Base-by-base conservation (phyloP, 495 filamentous ascomycete genomes). In the Jackrogersella multiformis region DNA sequence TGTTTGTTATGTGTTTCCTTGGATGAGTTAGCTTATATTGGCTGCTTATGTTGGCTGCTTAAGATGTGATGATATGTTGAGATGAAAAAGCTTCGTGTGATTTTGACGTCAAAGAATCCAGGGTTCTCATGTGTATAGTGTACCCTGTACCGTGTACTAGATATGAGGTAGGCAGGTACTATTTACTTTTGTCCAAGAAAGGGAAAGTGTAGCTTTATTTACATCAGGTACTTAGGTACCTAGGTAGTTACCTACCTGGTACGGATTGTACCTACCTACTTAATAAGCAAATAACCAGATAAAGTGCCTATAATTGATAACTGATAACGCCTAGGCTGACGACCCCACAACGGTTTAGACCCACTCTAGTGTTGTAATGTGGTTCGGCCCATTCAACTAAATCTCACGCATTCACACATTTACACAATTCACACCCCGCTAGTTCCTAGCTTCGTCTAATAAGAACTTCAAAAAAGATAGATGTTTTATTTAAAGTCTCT, bases 181-280 rank as follows among this genome's bases (percentile, higher is more conserved):
- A 66, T 71, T 74, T 74, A 69, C 68, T 55, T 69, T 66, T 58
- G 39, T 60, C 68, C 49, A 34, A 62, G 55, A 74, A 56, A 41
- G 71, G 71, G 68, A 72, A 69, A 41, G 56, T 36, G 46, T 18
- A 23, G 18, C 9, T 30, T 6, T 23, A 13, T n/a, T n/a, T n/a
- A n/a, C n/a, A n/a, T n/a, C n/a, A n/a, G n/a, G n/a, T 39, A 20
- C 21, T 3, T 45, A 24, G 2, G 13, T 10, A 8, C n/a, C n/a
- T 45, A 24, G 2, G 16, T 23, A 44, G 5, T 2, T 23, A 44
- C 4, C 2, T 46, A 26, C 10, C 13, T 20, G 36, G n/a, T 41
- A 41, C 15, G 10, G 4, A 38, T 9, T 38, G 15, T 38, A 42
- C 39, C n/a, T 5, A 42, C 21, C 12, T 26, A 46, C 2, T 5